Percentiles rank a stretch among this genome's conserved stretches.
Conservation (phyloP, 2,329 filamentous ascomycete genomes). For the Colletotrichum phormii region DNA sequence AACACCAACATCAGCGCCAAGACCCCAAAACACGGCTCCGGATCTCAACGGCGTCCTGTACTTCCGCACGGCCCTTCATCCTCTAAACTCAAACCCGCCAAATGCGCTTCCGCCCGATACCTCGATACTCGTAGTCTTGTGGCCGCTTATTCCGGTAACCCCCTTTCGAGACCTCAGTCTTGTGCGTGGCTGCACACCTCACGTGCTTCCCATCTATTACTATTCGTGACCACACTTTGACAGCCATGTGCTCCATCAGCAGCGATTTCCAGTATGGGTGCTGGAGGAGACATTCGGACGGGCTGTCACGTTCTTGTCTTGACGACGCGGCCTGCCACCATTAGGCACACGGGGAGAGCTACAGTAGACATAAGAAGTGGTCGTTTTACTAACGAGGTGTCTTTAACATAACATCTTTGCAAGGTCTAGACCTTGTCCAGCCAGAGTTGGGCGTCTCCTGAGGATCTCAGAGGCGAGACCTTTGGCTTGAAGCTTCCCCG, state of each 20-base stretch:
- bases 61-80: constrained; percentile 24
- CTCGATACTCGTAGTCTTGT: background rate
- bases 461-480: no score
- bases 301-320: constrained; percentile 14
- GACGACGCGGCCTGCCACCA: background rate
- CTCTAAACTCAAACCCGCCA: constrained; percentile 9
- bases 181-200: constrained; percentile 10
- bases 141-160: background rate
- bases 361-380: background rate
- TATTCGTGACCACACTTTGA: constrained; percentile 1
- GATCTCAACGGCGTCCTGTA: constrained; percentile 34
- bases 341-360: background rate
- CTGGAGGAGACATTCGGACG: background rate
- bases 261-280: background rate
- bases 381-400: background rate
- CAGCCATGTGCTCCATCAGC: constrained; percentile 7
- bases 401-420: background rate
- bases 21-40: constrained; percentile 34
- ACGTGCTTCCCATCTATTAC: constrained; percentile 2
- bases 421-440: background rate
- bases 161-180: background rate
- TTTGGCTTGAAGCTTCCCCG: no score
- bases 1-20: constrained; percentile 26
- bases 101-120: constrained; percentile 3
- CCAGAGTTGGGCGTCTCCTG: background rate